A percentile compares a stretch with the other conserved stretches of the same genome.
Conservation (phyloP, 805 yeast species). For the Ascoidea rubescens region DNA sequence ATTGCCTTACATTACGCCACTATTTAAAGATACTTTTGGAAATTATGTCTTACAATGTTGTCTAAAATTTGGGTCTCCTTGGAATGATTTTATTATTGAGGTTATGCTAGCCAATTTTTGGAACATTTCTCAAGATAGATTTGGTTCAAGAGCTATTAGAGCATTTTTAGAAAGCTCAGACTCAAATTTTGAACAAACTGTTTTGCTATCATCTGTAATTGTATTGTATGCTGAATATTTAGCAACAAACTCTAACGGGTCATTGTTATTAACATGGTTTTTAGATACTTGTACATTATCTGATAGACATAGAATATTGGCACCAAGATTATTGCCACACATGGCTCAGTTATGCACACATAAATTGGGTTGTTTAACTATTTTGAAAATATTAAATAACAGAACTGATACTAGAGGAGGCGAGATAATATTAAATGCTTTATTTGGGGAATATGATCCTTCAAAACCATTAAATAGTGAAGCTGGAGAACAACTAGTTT, state of each 20-base stretch:
- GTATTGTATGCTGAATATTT: constrained; percentile 66
- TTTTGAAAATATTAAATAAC: constrained; percentile 63
- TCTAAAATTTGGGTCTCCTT: constrained; percentile 77
- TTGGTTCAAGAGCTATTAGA: constrained; percentile 90
- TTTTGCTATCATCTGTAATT: constrained; percentile 64
- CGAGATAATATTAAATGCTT: constrained; percentile 42
- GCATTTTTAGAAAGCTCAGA: constrained; percentile 79
- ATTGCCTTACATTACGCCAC: constrained; percentile 67
- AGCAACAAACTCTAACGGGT: constrained; percentile 76
- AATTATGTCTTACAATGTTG: constrained; percentile 94
- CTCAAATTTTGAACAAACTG: constrained; percentile 51
- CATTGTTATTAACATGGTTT: constrained; percentile 84
- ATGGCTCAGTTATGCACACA: constrained; percentile 58
- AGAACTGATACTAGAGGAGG: constrained; percentile 53
- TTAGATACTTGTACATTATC: constrained; percentile 69
- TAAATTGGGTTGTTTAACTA: constrained; percentile 72
- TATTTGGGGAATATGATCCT: constrained; percentile 40
- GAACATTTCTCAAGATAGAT: constrained; percentile 75
- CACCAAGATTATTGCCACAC: constrained; percentile 46
- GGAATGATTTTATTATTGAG: constrained; percentile 81
- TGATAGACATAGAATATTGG: constrained; percentile 51
- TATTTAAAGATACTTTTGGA: constrained; percentile 92
- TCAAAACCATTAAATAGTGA: constrained; percentile 5
- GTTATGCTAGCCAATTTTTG: constrained; percentile 64
- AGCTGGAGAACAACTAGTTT: background rate